Percentiles rank a stretch among this genome's conserved stretches.
phyloP scores from a whole-genome alignment of 371 early-diverging fungal genomes.

The Spiromyces aspiralis region DNA sequence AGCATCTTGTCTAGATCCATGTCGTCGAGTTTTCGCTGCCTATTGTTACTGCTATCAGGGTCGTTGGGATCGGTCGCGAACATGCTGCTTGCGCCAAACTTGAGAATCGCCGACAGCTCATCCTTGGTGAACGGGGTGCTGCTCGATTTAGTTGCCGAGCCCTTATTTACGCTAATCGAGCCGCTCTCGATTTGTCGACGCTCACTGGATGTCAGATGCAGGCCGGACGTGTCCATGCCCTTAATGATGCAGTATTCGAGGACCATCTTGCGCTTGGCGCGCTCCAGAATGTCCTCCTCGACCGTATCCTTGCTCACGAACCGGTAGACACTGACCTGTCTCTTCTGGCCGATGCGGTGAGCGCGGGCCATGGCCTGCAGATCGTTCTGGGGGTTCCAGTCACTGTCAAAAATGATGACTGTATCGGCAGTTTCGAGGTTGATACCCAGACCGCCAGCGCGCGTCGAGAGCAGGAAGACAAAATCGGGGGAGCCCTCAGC shows the following conservation, averaged over 20 bases:
- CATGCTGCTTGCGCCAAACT: conserved; percentile 95
- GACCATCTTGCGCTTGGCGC: conserved; percentile 97
- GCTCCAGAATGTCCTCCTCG: conserved; percentile 96
- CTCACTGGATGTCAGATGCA: conserved; percentile 26
- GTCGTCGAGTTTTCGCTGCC: conserved; percentile 63
- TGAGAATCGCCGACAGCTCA: conserved; percentile 85
- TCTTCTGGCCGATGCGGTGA: conserved; percentile 98
- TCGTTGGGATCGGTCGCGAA: conserved; percentile 57
- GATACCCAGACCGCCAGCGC: conserved; percentile 98
- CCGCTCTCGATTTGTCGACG: conserved; percentile 20
- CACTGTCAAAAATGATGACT: conserved; percentile 98
- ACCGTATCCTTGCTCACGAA: conserved; percentile 96
- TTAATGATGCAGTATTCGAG: conserved; percentile 95
- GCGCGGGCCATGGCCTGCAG: conserved; percentile 99
- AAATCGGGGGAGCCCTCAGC: conserved; percentile 93
- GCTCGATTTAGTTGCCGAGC: conserved; percentile 33
- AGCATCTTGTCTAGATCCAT: conserved; percentile 92
- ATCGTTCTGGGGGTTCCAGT: conserved; percentile 99
- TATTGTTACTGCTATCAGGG: background rate
- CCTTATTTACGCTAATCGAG: conserved; percentile 28
- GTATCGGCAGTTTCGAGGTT: conserved; percentile 98
- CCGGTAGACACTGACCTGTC: conserved; percentile 95
- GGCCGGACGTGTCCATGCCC: conserved; percentile 93
- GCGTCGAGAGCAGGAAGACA: conserved; percentile 94
- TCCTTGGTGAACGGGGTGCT: conserved; percentile 40